Evolutionary conservation across 345 rosid genomes (phyloP).

Genomic region (Arabis hirsuta): DNA sequence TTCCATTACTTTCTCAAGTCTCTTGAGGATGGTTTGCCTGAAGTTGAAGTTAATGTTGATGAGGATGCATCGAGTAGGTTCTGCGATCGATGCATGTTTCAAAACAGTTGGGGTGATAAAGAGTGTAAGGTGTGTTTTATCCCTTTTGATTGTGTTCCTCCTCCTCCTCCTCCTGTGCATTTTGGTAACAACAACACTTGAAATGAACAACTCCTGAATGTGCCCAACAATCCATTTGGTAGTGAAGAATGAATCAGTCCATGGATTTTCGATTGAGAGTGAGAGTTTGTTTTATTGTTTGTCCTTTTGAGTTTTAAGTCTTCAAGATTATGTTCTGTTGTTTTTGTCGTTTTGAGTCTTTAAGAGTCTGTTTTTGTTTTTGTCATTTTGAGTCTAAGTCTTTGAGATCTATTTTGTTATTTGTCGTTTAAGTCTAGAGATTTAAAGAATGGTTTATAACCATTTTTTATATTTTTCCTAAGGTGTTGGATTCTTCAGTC

Average conservation of each 20-base stretch:
- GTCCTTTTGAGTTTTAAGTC: neutral
- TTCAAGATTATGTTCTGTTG: neutral
- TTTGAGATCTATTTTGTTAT: too few species aligned
- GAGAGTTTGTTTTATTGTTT: too few species aligned
- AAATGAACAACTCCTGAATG: neutral
- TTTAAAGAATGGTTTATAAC: too few species aligned
- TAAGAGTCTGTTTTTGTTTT: neutral
- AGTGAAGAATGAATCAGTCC: neutral
- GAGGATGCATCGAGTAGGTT: neutral
- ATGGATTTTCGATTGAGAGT: neutral
- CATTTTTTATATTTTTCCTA: too few species aligned
- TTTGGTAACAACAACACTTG: neutral
- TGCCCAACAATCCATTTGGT: neutral
- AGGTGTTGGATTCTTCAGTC: too few species aligned
- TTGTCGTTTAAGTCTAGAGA: too few species aligned
- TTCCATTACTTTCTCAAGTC: slow-evolving; percentile 14
- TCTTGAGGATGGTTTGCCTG: slow-evolving; percentile 26
- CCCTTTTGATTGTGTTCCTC: neutral
- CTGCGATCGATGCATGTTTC: slow-evolving; percentile 13
- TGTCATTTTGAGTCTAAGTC: neutral
- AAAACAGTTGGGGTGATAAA: neutral
- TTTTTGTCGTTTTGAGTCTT: too few species aligned
- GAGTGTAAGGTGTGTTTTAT: slow-evolving; percentile 8
- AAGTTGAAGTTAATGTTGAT: slow-evolving; percentile 17
- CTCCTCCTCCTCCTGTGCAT: neutral